Evolutionary conservation across 169 alveolate genomes (phyloP).

Genomic region (Theileria orientalis): DNA sequence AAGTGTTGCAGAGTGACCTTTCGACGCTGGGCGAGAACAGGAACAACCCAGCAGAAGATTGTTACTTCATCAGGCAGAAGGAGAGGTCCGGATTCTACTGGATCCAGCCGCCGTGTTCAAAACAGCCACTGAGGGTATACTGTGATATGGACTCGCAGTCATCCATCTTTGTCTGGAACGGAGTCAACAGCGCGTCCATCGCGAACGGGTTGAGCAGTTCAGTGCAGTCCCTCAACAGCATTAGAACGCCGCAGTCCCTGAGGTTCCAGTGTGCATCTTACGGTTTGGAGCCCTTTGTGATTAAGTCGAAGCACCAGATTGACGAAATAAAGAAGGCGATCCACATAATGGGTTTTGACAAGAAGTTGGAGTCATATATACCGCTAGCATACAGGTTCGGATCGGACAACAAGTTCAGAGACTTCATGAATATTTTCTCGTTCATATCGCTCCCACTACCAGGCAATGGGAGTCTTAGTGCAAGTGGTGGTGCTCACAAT

Average conservation of each 20-base stretch:
- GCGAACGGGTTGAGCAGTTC: too few species aligned
- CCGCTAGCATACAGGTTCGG: slow-evolving; percentile 86
- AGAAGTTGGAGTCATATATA: slow-evolving; percentile 75
- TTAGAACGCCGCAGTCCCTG: slow-evolving; percentile 76
- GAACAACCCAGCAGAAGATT: slow-evolving; percentile 85
- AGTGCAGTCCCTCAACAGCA: slow-evolving; percentile 49
- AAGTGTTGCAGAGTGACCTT: slow-evolving; percentile 9
- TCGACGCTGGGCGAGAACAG: slow-evolving; percentile 78
- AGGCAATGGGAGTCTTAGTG: neutral
- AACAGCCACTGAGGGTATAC: slow-evolving; percentile 83
- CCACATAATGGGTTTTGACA: slow-evolving; percentile 77
- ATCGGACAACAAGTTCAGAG: slow-evolving; percentile 81
- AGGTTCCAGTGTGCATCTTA: slow-evolving; percentile 81
- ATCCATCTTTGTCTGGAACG: slow-evolving; percentile 55
- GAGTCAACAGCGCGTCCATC: slow-evolving; percentile 4
- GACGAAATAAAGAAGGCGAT: slow-evolving; percentile 76
- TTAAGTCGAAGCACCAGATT: slow-evolving; percentile 76
- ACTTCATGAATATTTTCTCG: slow-evolving; percentile 66
- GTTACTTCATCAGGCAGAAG: slow-evolving; percentile 74
- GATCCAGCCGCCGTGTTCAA: slow-evolving; percentile 85
- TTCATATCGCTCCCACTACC: slow-evolving; percentile 24
- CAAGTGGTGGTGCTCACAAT: neutral
- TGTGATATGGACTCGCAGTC: slow-evolving; percentile 80
- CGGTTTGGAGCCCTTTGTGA: slow-evolving; percentile 85
- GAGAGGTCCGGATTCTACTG: slow-evolving; percentile 87